These are phyloP conservation scores for Aureobasidium sp. DNA, from an alignment of 2,329 filamentous ascomycete species.

Conservation along the genomic window DNA sequence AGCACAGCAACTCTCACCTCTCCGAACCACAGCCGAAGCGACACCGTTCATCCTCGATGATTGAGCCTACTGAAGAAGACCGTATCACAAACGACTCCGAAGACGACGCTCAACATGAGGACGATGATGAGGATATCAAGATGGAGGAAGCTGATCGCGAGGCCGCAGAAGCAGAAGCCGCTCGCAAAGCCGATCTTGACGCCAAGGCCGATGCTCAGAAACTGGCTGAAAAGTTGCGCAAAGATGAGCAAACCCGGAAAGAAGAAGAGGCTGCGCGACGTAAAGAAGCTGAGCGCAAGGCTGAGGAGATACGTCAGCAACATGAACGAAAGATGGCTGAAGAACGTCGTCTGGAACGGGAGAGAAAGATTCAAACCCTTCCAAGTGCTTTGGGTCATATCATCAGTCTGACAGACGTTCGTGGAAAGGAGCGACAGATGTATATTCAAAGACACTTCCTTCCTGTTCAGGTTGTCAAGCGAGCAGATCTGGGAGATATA, in stretches of 20 bases:
- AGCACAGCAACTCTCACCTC: slow-evolving; percentile 21
- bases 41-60: slow-evolving; percentile 20
- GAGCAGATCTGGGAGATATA: slow-evolving; percentile 8
- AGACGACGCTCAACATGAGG: slow-evolving; percentile 14
- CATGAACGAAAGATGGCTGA: slow-evolving; percentile 16
- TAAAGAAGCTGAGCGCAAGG: slow-evolving; percentile 16
- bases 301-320: slow-evolving; percentile 19
- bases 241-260: slow-evolving; percentile 18
- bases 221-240: slow-evolving; percentile 20
- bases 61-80: slow-evolving; percentile 18
- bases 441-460: slow-evolving; percentile 14
- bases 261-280: slow-evolving; percentile 16
- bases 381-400: slow-evolving; percentile 14
- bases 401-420: background rate
- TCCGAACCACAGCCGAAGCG: slow-evolving; percentile 18
- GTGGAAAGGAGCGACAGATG: background rate
- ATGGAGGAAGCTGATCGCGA: slow-evolving; percentile 16
- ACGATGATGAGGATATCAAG: slow-evolving; percentile 12
- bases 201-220: slow-evolving; percentile 16
- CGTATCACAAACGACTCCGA: slow-evolving; percentile 16
- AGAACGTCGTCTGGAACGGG: background rate
- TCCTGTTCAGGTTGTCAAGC: slow-evolving; percentile 14
- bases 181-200: slow-evolving; percentile 16
- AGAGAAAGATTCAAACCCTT: slow-evolving; percentile 12
- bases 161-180: slow-evolving; percentile 16